Base-by-base conservation (phyloP, 345 rosid species). In the Pistacia vera region DNA sequence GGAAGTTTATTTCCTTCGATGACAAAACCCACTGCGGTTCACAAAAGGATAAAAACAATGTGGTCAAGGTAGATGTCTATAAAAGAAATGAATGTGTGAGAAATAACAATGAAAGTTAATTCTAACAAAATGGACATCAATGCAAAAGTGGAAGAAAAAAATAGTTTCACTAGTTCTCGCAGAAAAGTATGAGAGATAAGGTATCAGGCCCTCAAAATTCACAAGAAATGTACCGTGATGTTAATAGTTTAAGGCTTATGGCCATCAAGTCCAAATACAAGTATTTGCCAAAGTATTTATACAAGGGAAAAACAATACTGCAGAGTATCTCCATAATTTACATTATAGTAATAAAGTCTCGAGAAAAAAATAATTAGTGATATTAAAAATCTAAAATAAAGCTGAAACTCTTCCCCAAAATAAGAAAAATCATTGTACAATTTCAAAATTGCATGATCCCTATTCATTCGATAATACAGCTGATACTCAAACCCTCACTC, bases 1-100 rank as follows among this genome's bases (percentile, higher is more conserved):
- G 98, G 66, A 95, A 95, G 80, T 95, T 95, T 4, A 95, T 92
- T 83, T 95, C 99, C 88, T 92, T 92, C 20, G 99, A 95, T 76
- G 99, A 95, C 84, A 95, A 84, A 78, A 93, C 97, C 98, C 97
- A 95, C 97, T 95, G 95, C 92, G 84, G 6, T 22, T 64, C 54
- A 73, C 63, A 71, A 78, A 75, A 67, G 16, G 35, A 67, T 48
- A 28, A 33, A 28, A 51, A 18, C 63, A 56, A 9, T 25, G n/a
- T 0, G 1, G 28, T 46, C 57, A 60, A 72, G 17, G 2, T 30
- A 61, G 22, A 46, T 55, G n/a, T 30, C 73, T 4, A n/a, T 38
- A 36, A 56, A 20, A 56, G 56, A 56, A 5, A 36, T 55, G 20
- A 70, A 36, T 35, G 44, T 3, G 11, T 14, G 12, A 13, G 17